Evolutionary conservation across 1,284 basidiomycete species (phyloP).

Genomic region (Apiotrichum porosum): DNA sequence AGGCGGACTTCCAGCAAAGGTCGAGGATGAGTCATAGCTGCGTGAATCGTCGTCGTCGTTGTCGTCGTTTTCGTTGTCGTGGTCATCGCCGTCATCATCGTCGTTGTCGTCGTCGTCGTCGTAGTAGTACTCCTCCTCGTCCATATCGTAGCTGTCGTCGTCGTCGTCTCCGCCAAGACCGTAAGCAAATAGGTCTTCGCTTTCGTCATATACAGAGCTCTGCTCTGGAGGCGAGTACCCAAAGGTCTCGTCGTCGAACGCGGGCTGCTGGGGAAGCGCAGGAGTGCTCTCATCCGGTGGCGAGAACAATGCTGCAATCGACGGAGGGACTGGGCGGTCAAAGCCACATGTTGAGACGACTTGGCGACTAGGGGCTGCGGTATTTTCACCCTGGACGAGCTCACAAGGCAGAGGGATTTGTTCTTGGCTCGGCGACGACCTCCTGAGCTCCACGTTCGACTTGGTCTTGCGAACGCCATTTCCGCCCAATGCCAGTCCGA

Average conservation of each 20-base stretch:
- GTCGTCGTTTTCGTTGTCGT: no score
- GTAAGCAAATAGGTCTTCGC: constrained; percentile 28
- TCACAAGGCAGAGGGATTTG: constrained; percentile 11
- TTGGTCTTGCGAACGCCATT: constrained; percentile 34
- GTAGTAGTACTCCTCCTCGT: no score
- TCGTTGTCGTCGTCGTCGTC: not conserved
- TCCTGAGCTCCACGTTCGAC: constrained; percentile 33
- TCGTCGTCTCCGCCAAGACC: not conserved
- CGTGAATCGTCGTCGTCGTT: not conserved
- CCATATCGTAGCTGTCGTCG: not conserved
- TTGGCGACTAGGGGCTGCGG: no score
- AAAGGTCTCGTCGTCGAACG: constrained; percentile 21
- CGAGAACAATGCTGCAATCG: constrained; percentile 11
- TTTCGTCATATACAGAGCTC: constrained; percentile 36
- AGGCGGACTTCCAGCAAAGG: no score
- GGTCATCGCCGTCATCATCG: not conserved
- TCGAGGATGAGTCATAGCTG: not conserved
- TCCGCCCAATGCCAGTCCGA: constrained; percentile 30
- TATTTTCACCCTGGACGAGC: not conserved
- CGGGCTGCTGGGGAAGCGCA: not conserved
- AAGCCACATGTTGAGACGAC: not conserved
- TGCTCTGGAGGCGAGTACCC: constrained; percentile 30
- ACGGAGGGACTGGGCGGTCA: constrained; percentile 4
- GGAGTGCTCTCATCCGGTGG: constrained; percentile 1
- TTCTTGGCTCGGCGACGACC: constrained; percentile 34